Base-by-base conservation (phyloP, 352 stramenopile genomes). In the Saprolegnia diclina region DNA sequence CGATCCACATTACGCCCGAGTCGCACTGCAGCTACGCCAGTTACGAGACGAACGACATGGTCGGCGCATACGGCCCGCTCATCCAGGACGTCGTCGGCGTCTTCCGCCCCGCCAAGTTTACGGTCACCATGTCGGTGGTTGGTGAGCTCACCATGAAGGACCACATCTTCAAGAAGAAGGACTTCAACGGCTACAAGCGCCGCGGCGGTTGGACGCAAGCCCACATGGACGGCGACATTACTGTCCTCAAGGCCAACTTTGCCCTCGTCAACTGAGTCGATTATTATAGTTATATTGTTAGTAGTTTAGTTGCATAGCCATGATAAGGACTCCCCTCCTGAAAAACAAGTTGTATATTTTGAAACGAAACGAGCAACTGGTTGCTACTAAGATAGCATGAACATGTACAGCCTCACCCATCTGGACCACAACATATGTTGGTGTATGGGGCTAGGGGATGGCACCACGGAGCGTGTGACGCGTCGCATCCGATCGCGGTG, bases 1-100 rank as follows among this genome's bases (percentile, higher is more conserved):
- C 97, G 53, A 99, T 99, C 74, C 97, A 99, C 81, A 91, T 95
- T 74, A 99, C 97, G 57, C 97, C 97, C 11, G 97, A 99, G 80
- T 89, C 82, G 66, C 85, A 97, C 64, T 99, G 93, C 75, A 97
- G 83, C 78, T 98, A 98, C 79, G 96, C 96, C 52, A 98, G 86
- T 76, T 99, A 99, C 75, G 97, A 99, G 87, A 99, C 97, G 37
- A 99, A 99, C 77, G 83, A 85, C 42, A 82, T 83, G 53, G 75
- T 94, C 37, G 82, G 83, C 57, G 86, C 79, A 68, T 92, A 93
- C 74, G 91, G 89, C 63, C 92, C 90, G 32, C 81, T 99, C 55
- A 88, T 99, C 56, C 97, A 97, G 72, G 98, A 99, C 74, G 96
- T 99, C n/a, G 81, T 99, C 53, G 81, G 87, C 52, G 98, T 97